Evolutionary conservation across 805 yeast genomes (phyloP).

Genomic region (Maudiozyma barnettii): DNA sequence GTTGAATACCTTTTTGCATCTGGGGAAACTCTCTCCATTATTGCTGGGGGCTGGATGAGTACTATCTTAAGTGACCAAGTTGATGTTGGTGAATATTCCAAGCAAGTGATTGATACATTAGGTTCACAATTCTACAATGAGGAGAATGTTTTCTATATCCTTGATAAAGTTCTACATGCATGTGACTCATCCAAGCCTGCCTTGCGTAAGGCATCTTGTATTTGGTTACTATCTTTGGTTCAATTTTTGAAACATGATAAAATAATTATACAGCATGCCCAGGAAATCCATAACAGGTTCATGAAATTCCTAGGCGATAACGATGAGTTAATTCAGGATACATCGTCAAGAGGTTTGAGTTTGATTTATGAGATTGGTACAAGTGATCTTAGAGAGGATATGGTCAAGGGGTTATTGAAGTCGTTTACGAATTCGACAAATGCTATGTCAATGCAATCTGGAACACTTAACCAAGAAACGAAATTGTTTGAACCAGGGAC

Average conservation of each 20-base stretch:
- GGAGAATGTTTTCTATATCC: constrained; percentile 23
- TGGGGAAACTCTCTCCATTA: constrained; percentile 73
- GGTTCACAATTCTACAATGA: constrained; percentile 2
- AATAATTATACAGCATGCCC: constrained; percentile 34
- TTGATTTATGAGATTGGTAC: constrained; percentile 74
- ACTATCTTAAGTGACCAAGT: constrained; percentile 39
- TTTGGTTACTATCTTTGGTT: constrained; percentile 75
- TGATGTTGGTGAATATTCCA: constrained; percentile 35
- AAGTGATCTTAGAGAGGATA: constrained; percentile 51
- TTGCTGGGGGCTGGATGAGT: constrained; percentile 72
- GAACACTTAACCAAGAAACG: constrained; percentile 69
- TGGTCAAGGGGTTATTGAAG: constrained; percentile 61
- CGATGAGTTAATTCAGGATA: constrained; percentile 84
- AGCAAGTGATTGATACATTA: background rate
- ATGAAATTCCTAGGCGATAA: constrained; percentile 70
- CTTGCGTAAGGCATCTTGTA: constrained; percentile 64
- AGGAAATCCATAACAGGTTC: constrained; percentile 63
- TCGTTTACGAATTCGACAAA: constrained; percentile 68
- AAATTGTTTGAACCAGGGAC: constrained; percentile 77
- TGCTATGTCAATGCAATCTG: constrained; percentile 41
- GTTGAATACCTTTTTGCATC: constrained; percentile 66
- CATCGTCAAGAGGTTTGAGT: constrained; percentile 83
- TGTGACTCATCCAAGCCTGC: constrained; percentile 63
- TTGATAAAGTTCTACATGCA: constrained; percentile 42
- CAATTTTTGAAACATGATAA: constrained; percentile 56